These are phyloP conservation scores for Phoenix roebelenii DNA, from an alignment of 176 grass and related monocot genomes.

Conservation along the genomic window DNA sequence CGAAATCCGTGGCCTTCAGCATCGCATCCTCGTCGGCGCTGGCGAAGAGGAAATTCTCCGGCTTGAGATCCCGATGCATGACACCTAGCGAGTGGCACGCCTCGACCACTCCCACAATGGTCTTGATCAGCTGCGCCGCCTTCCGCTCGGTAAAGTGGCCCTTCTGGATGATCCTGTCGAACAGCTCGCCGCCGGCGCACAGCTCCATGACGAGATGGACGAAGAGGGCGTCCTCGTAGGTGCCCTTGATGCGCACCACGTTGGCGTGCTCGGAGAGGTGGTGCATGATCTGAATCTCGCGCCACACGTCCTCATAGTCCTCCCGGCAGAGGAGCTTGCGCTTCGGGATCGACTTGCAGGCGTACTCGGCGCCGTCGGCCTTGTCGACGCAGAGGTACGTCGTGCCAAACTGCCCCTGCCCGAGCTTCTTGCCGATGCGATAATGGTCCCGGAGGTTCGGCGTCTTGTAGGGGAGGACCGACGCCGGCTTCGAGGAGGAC, in stretches of 20 bases:
- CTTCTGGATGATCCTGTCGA: constrained; percentile 21
- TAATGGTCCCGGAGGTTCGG: constrained; percentile 76
- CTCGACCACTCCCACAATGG: constrained; percentile 12
- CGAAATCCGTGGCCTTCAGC: constrained; percentile 94
- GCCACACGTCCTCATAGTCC: constrained; percentile 92
- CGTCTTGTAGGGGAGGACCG: constrained; percentile 78
- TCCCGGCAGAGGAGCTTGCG: constrained; percentile 91
- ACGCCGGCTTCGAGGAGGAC: constrained; percentile 37
- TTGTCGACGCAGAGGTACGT: constrained; percentile 87
- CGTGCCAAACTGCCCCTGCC: constrained; percentile 94
- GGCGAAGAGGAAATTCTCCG: constrained; percentile 74
- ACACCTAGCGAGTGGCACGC: constrained; percentile 14
- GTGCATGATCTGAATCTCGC: constrained; percentile 59
- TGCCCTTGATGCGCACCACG: constrained; percentile 68
- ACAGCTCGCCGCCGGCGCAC: constrained; percentile 15
- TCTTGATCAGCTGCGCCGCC: constrained; percentile 17
- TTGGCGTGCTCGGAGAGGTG: constrained; percentile 68
- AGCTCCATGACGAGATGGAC: constrained; percentile 16
- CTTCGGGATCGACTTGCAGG: constrained; percentile 97
- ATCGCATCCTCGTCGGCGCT: constrained; percentile 64
- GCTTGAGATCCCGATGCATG: constrained; percentile 18
- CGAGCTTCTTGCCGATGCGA: constrained; percentile 93
- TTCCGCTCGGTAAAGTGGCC: constrained; percentile 11
- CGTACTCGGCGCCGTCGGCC: constrained; percentile 52
- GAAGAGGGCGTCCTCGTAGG: constrained; percentile 10